phyloP scores from a whole-genome alignment of 1,139 yeast genomes.

The Debaryomyces subglobosus region DNA sequence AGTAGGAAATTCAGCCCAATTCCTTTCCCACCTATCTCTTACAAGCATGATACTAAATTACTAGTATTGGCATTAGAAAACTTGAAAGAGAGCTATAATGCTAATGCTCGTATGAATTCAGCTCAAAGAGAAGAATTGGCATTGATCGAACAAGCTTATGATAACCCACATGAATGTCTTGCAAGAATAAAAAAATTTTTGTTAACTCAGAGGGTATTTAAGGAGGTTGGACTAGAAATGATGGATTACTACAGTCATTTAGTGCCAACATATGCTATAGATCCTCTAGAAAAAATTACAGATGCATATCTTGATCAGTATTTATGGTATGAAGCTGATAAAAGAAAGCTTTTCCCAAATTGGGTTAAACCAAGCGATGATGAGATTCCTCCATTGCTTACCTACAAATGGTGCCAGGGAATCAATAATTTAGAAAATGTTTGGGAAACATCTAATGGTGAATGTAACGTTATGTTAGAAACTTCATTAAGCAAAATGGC shows the following conservation, averaged over 20 bases:
- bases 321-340: slow-evolving; percentile 94
- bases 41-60: slow-evolving; percentile 91
- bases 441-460: slow-evolving; percentile 79
- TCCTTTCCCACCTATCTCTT: slow-evolving; percentile 90
- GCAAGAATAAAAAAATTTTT: slow-evolving; percentile 81
- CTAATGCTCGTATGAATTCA: slow-evolving; percentile 84
- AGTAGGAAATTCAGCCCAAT: slow-evolving; percentile 81
- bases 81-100: slow-evolving; percentile 77
- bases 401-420: slow-evolving; percentile 96
- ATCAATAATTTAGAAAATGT: slow-evolving; percentile 75
- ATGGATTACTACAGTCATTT: slow-evolving; percentile 87
- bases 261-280: slow-evolving; percentile 84
- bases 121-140: slow-evolving; percentile 92
- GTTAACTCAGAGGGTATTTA: slow-evolving; percentile 88
- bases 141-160: slow-evolving; percentile 93
- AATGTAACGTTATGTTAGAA: slow-evolving; percentile 83
- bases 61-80: slow-evolving; percentile 88
- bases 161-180: slow-evolving; percentile 91
- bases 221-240: slow-evolving; percentile 87
- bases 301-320: slow-evolving; percentile 97
- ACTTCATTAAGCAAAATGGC: slow-evolving; percentile 69
- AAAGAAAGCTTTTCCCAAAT: slow-evolving; percentile 84
- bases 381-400: slow-evolving; percentile 89
- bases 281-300: slow-evolving; percentile 91
- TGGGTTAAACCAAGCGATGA: slow-evolving; percentile 97